These are phyloP conservation scores for Areca catechu DNA, from an alignment of 176 grass and related monocot species.

Conservation along the genomic window DNA sequence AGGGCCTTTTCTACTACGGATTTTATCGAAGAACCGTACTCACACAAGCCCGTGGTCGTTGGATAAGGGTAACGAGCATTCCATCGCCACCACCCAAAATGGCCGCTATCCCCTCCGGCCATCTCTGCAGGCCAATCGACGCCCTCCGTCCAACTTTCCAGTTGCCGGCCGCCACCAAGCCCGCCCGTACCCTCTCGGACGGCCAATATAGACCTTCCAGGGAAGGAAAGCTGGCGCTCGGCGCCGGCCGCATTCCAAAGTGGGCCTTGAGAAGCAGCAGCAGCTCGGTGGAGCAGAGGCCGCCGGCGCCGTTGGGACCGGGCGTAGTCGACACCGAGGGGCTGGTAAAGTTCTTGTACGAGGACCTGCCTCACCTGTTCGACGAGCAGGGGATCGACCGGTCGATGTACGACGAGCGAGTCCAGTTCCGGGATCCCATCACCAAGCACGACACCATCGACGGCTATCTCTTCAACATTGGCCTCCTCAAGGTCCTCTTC, in stretches of 20 bases:
- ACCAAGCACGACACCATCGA: slow-evolving; percentile 80
- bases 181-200: too few relatives aligned
- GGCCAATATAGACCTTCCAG: too few relatives aligned
- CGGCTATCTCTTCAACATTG: slow-evolving; percentile 86
- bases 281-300: slow-evolving; percentile 7
- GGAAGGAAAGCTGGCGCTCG: not conserved
- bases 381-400: slow-evolving; percentile 88
- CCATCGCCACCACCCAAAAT: too few relatives aligned
- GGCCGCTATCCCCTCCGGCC: too few relatives aligned
- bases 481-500: slow-evolving; percentile 69
- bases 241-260: not conserved
- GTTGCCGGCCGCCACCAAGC: too few relatives aligned
- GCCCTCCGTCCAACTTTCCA: too few relatives aligned
- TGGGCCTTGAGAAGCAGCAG: not conserved
- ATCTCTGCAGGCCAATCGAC: too few relatives aligned
- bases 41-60: too few relatives aligned
- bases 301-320: too few relatives aligned
- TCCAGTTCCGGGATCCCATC: slow-evolving; percentile 83
- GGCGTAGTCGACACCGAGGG: slow-evolving; percentile 23
- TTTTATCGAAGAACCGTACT: too few relatives aligned
- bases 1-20: too few relatives aligned
- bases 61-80: too few relatives aligned
- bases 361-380: slow-evolving; percentile 81
- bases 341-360: slow-evolving; percentile 45
- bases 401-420: slow-evolving; percentile 63